phyloP scores from a whole-genome alignment of 1,284 basidiomycete species.

The Malassezia globosa region DNA sequence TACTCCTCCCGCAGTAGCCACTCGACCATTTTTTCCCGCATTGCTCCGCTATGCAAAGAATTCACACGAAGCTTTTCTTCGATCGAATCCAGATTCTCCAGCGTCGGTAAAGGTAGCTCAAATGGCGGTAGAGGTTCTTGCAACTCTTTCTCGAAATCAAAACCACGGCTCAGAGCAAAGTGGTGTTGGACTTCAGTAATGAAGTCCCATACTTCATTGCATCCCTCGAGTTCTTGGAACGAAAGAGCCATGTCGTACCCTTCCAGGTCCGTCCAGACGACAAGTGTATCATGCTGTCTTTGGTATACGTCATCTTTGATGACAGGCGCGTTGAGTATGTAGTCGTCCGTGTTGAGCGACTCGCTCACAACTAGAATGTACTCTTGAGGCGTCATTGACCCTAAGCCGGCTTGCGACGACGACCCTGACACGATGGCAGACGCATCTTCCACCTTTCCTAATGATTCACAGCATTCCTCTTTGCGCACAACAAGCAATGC shows the following conservation, averaged over 20 bases:
- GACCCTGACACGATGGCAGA: constrained; percentile 45
- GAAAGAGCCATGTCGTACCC: constrained; percentile 90
- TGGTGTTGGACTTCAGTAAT: constrained; percentile 86
- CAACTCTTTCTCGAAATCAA: neutral
- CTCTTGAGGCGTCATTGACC: constrained; percentile 20
- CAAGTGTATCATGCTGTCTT: constrained; percentile 64
- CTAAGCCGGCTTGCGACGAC: constrained; percentile 32
- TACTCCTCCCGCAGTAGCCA: constrained; percentile 58
- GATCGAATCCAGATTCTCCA: constrained; percentile 44
- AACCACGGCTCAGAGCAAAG: constrained; percentile 48
- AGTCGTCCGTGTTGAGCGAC: constrained; percentile 38
- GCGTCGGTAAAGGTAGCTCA: constrained; percentile 42
- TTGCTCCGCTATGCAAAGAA: constrained; percentile 50
- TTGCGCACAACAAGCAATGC: constrained; percentile 39
- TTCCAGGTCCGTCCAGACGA: constrained; percentile 95
- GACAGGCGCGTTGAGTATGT: constrained; percentile 36
- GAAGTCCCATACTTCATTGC: constrained; percentile 93
- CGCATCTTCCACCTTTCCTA: constrained; percentile 26
- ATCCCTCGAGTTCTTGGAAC: constrained; percentile 92
- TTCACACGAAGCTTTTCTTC: constrained; percentile 39
- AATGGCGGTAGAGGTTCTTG: constrained; percentile 1
- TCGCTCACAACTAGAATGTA: constrained; percentile 42
- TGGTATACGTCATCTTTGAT: constrained; percentile 46
- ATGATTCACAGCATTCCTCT: constrained; percentile 36
- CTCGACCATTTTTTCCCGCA: constrained; percentile 65